Evolutionary conservation across 1,139 yeast species (phyloP).

Genomic region (Dujonia santamariae): DNA sequence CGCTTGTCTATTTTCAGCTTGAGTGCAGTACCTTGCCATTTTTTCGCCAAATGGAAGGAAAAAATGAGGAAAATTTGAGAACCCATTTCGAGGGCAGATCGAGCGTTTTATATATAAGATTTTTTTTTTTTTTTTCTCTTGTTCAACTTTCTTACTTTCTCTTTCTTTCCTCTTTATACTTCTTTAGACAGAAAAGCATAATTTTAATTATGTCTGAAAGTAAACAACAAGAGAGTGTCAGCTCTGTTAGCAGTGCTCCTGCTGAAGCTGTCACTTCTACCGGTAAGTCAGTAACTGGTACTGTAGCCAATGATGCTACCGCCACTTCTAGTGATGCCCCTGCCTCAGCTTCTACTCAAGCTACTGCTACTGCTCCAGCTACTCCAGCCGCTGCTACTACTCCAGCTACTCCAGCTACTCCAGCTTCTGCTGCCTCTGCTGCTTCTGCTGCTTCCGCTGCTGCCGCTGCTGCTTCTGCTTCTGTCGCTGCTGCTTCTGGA

Average conservation of each 20-base stretch:
- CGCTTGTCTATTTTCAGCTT: no score
- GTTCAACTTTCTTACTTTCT: not conserved
- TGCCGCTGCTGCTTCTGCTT: slow-evolving; percentile 1
- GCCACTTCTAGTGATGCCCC: slow-evolving; percentile 2
- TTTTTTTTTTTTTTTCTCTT: not conserved
- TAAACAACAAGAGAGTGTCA: slow-evolving; percentile 7
- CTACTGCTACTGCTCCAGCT: slow-evolving; percentile 6
- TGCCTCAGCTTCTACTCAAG: slow-evolving; percentile 6
- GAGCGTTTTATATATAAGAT: not conserved
- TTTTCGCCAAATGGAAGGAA: no score
- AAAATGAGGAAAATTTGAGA: slow-evolving; percentile 2
- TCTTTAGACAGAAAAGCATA: slow-evolving; percentile 6
- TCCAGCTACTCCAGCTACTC: slow-evolving; percentile 2
- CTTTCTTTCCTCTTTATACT: slow-evolving; percentile 3
- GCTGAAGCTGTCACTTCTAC: slow-evolving; percentile 6
- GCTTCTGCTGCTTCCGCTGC: slow-evolving; percentile 1
- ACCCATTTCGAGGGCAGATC: slow-evolving; percentile 4
- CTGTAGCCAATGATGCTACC: not conserved
- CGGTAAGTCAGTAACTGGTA: slow-evolving; percentile 2
- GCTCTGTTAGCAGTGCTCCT: slow-evolving; percentile 4
- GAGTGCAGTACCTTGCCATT: no score
- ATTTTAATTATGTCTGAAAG: slow-evolving; percentile 8
- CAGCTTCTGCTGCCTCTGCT: slow-evolving; percentile 2
- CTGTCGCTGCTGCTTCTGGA: not conserved
- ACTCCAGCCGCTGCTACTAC: slow-evolving; percentile 1